Base-by-base conservation (phyloP, 805 yeast genomes). In the Wickerhamomyces rabaulensis region DNA sequence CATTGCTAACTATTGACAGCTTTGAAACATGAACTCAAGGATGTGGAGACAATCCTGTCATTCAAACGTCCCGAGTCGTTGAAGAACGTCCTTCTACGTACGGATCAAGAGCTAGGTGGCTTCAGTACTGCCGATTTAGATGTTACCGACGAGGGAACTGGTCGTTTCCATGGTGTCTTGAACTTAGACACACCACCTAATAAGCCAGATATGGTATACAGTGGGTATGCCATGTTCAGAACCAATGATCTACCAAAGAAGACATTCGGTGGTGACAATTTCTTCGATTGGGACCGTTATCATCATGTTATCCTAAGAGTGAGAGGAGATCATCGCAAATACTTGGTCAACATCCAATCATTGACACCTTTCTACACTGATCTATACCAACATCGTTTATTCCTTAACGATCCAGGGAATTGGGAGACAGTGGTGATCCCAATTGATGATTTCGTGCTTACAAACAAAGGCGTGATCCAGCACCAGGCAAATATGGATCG, bases 381-480 rank as follows among this genome's bases (percentile, higher is more conserved):
- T 64, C 68, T 88, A 52, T 88, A 80, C 65, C 96, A 88, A 65
- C 95, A 88, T 63, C 66, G 96, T 20, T 69, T 88, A 52, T 88
- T 86, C 56, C 66, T 85, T 52, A 78, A 79, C 53, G 76, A 71
- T 37, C 88, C 87, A 5, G 87, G 89, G 3, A 72, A 79, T 51
- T 87, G 95, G 95, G 94, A 88, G 61, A 84, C 89, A 2, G 89
- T 87, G 13, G 78, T 83, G 25, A 80, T 88, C 29, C 89, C 94
- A 40, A 68, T 88, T 43, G 76, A 80, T 53, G 90, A 84, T 59
- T 87, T 88, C 64, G 90, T 88, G 43, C 73, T 87, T 65, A 88
- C 95, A 20, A 87, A 86, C 62, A 80, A 86, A 73, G 96, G 96
- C n/a, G 71, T 75, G 39, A 74, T 77, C 38, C 84, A 80, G 63